A percentile compares a stretch with the other conserved stretches of the same genome.
Conservation (phyloP, 1,284 basidiomycete species). For the Xerocomus alliaceus region DNA sequence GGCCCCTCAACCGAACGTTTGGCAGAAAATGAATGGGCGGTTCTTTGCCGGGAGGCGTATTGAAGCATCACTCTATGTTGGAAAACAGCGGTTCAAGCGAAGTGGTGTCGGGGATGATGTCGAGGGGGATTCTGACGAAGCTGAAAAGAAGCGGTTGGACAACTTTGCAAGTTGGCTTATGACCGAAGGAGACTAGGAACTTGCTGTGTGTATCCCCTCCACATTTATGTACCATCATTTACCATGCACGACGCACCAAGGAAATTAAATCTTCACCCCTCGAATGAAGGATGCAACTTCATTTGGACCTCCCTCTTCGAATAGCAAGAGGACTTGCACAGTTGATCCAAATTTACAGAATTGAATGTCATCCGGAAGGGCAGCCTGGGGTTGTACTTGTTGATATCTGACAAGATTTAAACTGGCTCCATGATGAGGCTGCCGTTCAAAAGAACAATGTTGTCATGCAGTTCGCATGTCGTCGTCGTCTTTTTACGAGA, state of each 20-base stretch:
- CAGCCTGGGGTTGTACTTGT: too few relatives aligned
- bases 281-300: neutral
- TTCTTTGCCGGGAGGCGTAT: slow-evolving; percentile 89
- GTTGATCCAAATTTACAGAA: too few relatives aligned
- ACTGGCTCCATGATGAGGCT: too few relatives aligned
- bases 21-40: slow-evolving; percentile 93
- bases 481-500: too few relatives aligned
- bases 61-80: slow-evolving; percentile 81
- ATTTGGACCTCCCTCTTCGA: too few relatives aligned
- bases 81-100: slow-evolving; percentile 82
- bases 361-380: too few relatives aligned
- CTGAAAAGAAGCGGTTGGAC: slow-evolving; percentile 84
- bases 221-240: slow-evolving; percentile 8
- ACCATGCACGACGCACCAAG: neutral
- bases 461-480: too few relatives aligned
- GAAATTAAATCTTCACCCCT: neutral
- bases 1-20: neutral
- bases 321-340: too few relatives aligned
- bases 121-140: slow-evolving; percentile 69
- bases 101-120: slow-evolving; percentile 67
- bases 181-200: slow-evolving; percentile 67
- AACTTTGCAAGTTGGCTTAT: slow-evolving; percentile 89
- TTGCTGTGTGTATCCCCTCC: slow-evolving; percentile 6
- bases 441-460: too few relatives aligned
- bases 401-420: too few relatives aligned